phyloP scores from a whole-genome alignment of 148 eudicot genomes.

The Fagopyrum tataricum region DNA sequence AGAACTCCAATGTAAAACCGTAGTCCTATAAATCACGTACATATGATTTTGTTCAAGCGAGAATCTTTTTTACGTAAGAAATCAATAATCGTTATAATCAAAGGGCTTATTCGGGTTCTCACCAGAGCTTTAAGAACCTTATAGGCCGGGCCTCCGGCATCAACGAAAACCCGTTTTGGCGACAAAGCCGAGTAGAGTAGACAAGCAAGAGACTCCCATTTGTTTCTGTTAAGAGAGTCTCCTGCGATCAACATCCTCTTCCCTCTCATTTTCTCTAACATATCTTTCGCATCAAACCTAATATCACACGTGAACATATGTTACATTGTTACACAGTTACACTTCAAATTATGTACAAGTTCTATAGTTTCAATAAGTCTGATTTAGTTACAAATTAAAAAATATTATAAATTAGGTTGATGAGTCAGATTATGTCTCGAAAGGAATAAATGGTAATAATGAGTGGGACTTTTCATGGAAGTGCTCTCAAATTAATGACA shows the following conservation, averaged over 20 bases:
- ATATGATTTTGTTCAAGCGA: too few relatives aligned
- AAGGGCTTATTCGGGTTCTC: too few relatives aligned
- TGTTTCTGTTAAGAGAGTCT: constrained; percentile 34
- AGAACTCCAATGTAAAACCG: constrained; percentile 42
- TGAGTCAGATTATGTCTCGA: too few relatives aligned
- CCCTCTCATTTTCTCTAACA: constrained; percentile 32
- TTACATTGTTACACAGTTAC: neutral
- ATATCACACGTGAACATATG: neutral
- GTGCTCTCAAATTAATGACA: too few relatives aligned
- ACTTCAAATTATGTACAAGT: neutral
- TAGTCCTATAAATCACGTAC: constrained; percentile 31
- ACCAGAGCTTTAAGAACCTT: constrained; percentile 14
- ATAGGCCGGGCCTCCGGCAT: constrained; percentile 8
- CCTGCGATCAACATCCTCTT: constrained; percentile 35
- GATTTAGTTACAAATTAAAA: too few relatives aligned
- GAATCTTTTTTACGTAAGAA: too few relatives aligned
- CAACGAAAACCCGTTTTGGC: neutral
- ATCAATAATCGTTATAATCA: too few relatives aligned
- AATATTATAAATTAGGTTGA: too few relatives aligned
- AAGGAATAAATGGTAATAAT: too few relatives aligned
- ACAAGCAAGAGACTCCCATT: constrained; percentile 37
- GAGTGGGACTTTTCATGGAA: too few relatives aligned
- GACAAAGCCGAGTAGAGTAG: constrained; percentile 27
- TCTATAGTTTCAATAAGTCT: too few relatives aligned
- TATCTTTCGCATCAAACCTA: constrained; percentile 30